phyloP scores from a whole-genome alignment of 495 filamentous ascomycete genomes.

The Aspergillus indologenus region DNA sequence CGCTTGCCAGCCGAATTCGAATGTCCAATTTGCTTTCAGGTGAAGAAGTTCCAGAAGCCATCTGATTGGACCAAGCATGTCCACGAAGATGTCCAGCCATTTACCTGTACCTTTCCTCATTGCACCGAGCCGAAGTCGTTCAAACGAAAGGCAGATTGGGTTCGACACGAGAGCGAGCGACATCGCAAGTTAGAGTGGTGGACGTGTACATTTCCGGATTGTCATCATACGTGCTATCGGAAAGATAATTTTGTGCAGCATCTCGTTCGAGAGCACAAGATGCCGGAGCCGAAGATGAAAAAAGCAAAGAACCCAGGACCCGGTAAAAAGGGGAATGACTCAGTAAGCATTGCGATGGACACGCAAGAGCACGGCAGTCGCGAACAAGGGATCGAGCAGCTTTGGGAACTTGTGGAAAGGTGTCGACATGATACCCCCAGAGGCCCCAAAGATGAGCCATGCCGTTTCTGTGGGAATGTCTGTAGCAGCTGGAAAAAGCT shows the following conservation, averaged over 20 bases:
- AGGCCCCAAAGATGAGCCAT: constrained; percentile 73
- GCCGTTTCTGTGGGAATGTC: constrained; percentile 82
- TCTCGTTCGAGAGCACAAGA: constrained; percentile 89
- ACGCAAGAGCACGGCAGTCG: constrained; percentile 43
- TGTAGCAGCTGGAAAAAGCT: constrained; percentile 91
- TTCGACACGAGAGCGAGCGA: constrained; percentile 90
- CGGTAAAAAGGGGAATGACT: constrained; percentile 23
- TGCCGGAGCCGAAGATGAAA: constrained; percentile 67
- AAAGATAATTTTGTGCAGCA: constrained; percentile 97
- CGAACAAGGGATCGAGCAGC: constrained; percentile 52
- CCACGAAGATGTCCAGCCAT: constrained; percentile 92
- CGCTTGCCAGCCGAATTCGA: constrained; percentile 87
- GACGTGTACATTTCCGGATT: constrained; percentile 79
- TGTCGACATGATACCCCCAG: constrained; percentile 70
- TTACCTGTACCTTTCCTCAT: constrained; percentile 85
- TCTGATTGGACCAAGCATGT: constrained; percentile 99
- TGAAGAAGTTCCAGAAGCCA: constrained; percentile 89
- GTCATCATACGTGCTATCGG: constrained; percentile 79
- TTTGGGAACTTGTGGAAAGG: constrained; percentile 74
- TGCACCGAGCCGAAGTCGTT: constrained; percentile 91
- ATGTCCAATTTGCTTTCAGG: constrained; percentile 84
- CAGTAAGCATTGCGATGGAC: constrained; percentile 45
- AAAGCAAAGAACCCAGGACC: constrained; percentile 36
- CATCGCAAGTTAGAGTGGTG: constrained; percentile 94
- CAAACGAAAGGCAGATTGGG: constrained; percentile 97